Conservation (phyloP, 2,329 filamentous ascomycete genomes). For the Colletotrichum eremochloae region DNA sequence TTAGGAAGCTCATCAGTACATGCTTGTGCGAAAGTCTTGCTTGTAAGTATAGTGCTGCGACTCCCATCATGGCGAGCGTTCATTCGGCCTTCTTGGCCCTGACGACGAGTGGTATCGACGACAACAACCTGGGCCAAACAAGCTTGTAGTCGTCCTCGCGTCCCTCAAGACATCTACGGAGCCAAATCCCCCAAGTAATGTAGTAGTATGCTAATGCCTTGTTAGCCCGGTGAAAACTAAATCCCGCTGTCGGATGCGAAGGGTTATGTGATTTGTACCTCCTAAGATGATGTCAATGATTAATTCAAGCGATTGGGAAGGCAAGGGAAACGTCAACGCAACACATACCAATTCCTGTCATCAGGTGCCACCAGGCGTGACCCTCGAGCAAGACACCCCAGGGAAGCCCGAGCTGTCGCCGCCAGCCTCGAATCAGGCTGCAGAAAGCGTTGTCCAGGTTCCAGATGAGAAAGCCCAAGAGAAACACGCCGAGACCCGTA, state of each 20-base stretch:
- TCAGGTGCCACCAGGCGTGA: slow-evolving; percentile 77
- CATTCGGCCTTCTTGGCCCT: slow-evolving; percentile 49
- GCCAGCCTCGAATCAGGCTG: slow-evolving; percentile 72
- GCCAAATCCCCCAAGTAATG: slow-evolving; percentile 86
- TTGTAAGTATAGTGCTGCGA: too few species aligned
- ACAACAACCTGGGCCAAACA: slow-evolving; percentile 74
- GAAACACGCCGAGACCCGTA: slow-evolving; percentile 71
- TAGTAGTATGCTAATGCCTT: slow-evolving; percentile 76
- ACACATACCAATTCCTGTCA: slow-evolving; percentile 77
- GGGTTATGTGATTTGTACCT: slow-evolving; percentile 43
- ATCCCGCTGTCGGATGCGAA: not conserved
- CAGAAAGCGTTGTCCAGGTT: slow-evolving; percentile 85
- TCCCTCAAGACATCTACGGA: slow-evolving; percentile 81
- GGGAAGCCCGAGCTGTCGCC: slow-evolving; percentile 78
- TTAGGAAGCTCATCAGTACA: not conserved
- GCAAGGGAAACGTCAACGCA: not conserved
- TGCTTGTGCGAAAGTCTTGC: not conserved
- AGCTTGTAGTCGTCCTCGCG: slow-evolving; percentile 79
- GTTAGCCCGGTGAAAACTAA: slow-evolving; percentile 20
- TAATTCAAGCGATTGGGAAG: slow-evolving; percentile 42
- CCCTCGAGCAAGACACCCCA: slow-evolving; percentile 80
- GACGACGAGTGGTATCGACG: slow-evolving; percentile 64
- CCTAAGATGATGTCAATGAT: slow-evolving; percentile 45
- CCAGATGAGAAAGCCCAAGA: slow-evolving; percentile 84
- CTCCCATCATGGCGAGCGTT: not conserved